These are phyloP conservation scores for Globisporangium solare DNA, from an alignment of 352 stramenopile species.

Conservation along the genomic window DNA sequence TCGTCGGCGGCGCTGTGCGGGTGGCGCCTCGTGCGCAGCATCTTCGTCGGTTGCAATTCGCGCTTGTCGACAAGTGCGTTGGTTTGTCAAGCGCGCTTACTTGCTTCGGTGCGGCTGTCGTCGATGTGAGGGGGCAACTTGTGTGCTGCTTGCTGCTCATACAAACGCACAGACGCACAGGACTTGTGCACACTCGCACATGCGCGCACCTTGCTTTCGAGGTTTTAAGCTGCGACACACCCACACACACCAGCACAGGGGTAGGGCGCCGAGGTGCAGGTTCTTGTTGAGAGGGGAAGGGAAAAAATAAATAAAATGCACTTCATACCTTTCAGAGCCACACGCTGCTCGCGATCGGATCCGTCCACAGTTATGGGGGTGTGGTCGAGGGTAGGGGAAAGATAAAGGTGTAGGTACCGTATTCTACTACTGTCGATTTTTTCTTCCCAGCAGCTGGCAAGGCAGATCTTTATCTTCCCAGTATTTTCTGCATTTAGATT, in stretches of 20 bases:
- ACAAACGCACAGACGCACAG: not conserved
- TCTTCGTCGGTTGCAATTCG: not conserved
- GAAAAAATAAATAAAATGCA: not conserved
- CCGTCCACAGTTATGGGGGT: too few relatives aligned
- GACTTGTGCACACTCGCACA: slow-evolving; percentile 9
- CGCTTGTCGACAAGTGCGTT: not conserved
- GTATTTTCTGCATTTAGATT: too few relatives aligned
- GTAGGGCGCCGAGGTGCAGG: not conserved
- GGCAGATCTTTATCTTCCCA: too few relatives aligned
- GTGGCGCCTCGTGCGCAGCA: slow-evolving; percentile 7
- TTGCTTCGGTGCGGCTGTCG: too few relatives aligned
- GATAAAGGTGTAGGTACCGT: too few relatives aligned
- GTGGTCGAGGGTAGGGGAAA: too few relatives aligned
- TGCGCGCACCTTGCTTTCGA: slow-evolving; percentile 2
- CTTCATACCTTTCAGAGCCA: not conserved
- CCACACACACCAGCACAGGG: not conserved
- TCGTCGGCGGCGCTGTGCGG: slow-evolving; percentile 7
- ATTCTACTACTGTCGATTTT: too few relatives aligned
- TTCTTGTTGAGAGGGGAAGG: not conserved
- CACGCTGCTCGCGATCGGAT: too few relatives aligned
- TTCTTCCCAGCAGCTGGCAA: too few relatives aligned
- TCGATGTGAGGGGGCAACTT: too few relatives aligned
- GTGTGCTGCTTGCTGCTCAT: not conserved
- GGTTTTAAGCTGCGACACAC: not conserved
- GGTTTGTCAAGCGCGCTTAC: not conserved